A percentile compares a stretch with the other conserved stretches of the same genome.
These are phyloP conservation scores for Salix viminalis DNA, from an alignment of 345 rosid genomes.

Conservation along the genomic window DNA sequence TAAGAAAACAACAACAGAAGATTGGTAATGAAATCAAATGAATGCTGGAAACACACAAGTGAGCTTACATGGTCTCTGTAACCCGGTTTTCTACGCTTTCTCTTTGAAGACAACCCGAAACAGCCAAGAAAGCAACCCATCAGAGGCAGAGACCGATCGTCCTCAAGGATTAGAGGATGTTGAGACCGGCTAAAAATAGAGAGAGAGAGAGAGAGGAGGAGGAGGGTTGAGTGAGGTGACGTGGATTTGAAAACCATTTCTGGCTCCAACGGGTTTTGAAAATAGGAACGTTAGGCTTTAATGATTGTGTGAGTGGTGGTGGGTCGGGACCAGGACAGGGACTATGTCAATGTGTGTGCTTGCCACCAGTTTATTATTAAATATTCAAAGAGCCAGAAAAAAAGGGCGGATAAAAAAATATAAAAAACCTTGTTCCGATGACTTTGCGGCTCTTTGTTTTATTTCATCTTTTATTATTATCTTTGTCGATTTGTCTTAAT, in stretches of 20 bases:
- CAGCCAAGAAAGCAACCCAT: conserved; percentile 36
- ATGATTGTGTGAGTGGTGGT: conserved; percentile 30
- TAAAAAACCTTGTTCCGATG: neutral
- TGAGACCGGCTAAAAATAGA: conserved; percentile 7
- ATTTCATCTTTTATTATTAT: neutral
- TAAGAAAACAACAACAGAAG: neutral
- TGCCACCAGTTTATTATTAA: neutral
- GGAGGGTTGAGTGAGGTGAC: neutral
- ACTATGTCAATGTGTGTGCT: neutral
- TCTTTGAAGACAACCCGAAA: conserved; percentile 25
- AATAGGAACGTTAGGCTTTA: conserved; percentile 71
- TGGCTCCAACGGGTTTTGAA: conserved; percentile 56
- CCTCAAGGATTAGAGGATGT: neutral
- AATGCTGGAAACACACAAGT: neutral
- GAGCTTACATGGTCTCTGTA: conserved; percentile 22
- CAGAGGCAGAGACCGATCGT: neutral
- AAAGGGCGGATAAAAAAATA: too few relatives aligned
- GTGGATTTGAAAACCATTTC: neutral
- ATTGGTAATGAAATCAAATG: neutral
- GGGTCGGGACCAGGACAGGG: conserved; percentile 8
- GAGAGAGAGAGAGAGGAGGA: neutral
- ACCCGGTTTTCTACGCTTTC: conserved; percentile 19
- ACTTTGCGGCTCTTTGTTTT: neutral
- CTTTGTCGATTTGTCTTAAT: too few relatives aligned
- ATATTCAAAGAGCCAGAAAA: neutral